These are phyloP conservation scores for Nicotiana tomentosiformis DNA, from an alignment of 257 asterid species.

Conservation along the genomic window DNA sequence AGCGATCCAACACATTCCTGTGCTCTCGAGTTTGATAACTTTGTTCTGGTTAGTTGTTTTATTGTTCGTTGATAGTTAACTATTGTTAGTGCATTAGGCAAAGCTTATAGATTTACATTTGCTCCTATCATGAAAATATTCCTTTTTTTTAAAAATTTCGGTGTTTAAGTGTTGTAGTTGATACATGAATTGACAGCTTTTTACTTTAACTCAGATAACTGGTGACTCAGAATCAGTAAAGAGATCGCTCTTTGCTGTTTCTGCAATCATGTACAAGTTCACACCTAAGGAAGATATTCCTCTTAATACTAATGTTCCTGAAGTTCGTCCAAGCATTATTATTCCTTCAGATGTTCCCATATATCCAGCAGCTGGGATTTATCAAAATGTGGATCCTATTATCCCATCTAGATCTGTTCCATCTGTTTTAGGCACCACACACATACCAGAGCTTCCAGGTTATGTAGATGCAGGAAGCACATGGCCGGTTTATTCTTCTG, in stretches of 20 bases:
- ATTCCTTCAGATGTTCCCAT: conserved; percentile 84
- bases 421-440: conserved; percentile 61
- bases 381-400: conserved; percentile 53
- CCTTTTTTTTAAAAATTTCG: no score
- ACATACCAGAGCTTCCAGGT: conserved; percentile 52
- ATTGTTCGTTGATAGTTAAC: conserved; percentile 3
- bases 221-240: conserved; percentile 80
- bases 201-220: conserved; percentile 46
- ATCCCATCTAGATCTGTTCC: conserved; percentile 49
- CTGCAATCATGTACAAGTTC: conserved; percentile 90
- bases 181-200: conserved; percentile 2
- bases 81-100: background rate
- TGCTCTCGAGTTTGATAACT: conserved; percentile 84
- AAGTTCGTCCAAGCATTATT: conserved; percentile 79
- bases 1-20: conserved; percentile 81
- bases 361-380: conserved; percentile 70
- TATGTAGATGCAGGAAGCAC: conserved; percentile 63
- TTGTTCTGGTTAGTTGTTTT: conserved; percentile 65
- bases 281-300: conserved; percentile 80
- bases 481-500: conserved; percentile 76
- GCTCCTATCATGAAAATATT: background rate
- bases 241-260: conserved; percentile 85
- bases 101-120: background rate
- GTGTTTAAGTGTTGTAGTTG: background rate
- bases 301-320: conserved; percentile 60